Base-by-base conservation (phyloP, 2,329 filamentous ascomycete species). In the Fusarium denticulatum region DNA sequence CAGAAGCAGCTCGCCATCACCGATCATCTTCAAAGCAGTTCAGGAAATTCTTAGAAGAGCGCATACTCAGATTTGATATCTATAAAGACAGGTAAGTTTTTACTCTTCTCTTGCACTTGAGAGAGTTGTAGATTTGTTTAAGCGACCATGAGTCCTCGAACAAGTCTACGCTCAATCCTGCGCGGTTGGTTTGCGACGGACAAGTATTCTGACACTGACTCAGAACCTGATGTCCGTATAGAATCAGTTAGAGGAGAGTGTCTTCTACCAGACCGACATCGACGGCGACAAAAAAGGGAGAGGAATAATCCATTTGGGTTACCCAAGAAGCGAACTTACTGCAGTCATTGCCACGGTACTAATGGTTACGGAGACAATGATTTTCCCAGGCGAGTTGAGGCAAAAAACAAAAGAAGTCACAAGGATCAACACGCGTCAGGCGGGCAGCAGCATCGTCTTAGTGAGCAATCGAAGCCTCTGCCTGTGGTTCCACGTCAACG, bases 401-500 rank as follows among this genome's bases (percentile, higher is more conserved):
- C 49, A 52, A 45, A 61, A 43, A 59, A n/a, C 24, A 36, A 57
- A 8, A 58, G 37, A 30, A 65, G 64, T 67, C 62, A 67, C 46
- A 49, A 67, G 64, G 46, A 61, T 67, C 32, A 60, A 67, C 26
- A 63, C 36, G 43, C 52, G 62, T 67, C 60, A 66, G 61, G 53
- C 53, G 65, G 60, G 28, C 67, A 53, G 30, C 52, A 53, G 40
- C 52, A 50, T 40, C 34, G 28, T 60, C 28, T 53, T 60, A 52
- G 36, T 61, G 55, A 58, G 55, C 50, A 50, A 43, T 26, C 50
- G 42, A 68, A 68, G 56, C 64, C 56, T 68, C 28, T 68, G 42
- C 65, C 64, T 68, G 66, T 69, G 64, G 66, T 63, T 63, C 66
- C 66, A 69, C 64, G 58, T 69, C 65, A 64, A 64, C 28, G 58